These are phyloP conservation scores for Jaenimonas drosophilae DNA, from an alignment of 208 protist species.

Conservation along the genomic window DNA sequence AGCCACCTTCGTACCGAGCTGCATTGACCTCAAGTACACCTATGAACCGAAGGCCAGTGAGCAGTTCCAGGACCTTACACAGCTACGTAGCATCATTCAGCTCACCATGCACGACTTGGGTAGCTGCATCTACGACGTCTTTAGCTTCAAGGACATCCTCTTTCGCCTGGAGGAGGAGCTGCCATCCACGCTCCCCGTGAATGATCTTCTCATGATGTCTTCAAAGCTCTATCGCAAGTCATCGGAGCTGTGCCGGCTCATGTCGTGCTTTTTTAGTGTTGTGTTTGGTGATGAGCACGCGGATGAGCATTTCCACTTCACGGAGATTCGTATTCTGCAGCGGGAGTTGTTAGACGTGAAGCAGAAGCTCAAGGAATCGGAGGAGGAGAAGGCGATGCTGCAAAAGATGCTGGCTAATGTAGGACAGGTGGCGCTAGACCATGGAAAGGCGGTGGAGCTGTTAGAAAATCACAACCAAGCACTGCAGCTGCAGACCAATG, in stretches of 20 bases:
- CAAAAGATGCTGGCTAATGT: slow-evolving; percentile 74
- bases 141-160: slow-evolving; percentile 85
- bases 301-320: slow-evolving; percentile 87
- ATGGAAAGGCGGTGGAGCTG: slow-evolving; percentile 70
- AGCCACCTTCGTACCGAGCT: slow-evolving; percentile 53
- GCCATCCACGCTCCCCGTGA: slow-evolving; percentile 58
- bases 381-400: slow-evolving; percentile 48
- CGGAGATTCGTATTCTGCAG: slow-evolving; percentile 74
- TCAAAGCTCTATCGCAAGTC: slow-evolving; percentile 83
- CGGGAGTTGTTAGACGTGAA: slow-evolving; percentile 56
- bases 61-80: slow-evolving; percentile 58
- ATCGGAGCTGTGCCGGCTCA: slow-evolving; percentile 58
- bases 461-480: slow-evolving; percentile 79
- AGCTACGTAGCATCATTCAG: slow-evolving; percentile 65
- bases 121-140: slow-evolving; percentile 76
- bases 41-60: slow-evolving; percentile 59
- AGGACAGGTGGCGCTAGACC: slow-evolving; percentile 61
- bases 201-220: slow-evolving; percentile 77
- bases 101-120: slow-evolving; percentile 56
- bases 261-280: slow-evolving; percentile 84
- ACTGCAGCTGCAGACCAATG: slow-evolving; percentile 70
- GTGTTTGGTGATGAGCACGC: slow-evolving; percentile 75
- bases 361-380: slow-evolving; percentile 32
- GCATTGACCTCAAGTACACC: slow-evolving; percentile 23
- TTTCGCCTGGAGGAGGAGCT: slow-evolving; percentile 72